Evolutionary conservation across 129 eudicot species (phyloP).

Genomic region (Heracleum sosnowskyi): DNA sequence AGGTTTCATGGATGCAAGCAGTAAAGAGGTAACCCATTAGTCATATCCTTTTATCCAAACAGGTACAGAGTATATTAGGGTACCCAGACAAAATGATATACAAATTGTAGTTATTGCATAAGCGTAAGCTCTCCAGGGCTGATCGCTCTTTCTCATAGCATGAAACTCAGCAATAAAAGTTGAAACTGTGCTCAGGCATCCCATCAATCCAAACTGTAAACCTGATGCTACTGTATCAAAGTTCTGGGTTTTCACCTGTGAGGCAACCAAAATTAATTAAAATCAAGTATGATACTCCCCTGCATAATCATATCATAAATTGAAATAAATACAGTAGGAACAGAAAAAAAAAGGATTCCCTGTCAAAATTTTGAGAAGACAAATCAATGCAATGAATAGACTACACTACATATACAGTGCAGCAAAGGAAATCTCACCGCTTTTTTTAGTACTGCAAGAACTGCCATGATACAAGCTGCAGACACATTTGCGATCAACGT

Average conservation of each 20-base stretch:
- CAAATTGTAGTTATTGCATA: slow-evolving; percentile 52
- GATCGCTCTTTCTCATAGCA: slow-evolving; percentile 53
- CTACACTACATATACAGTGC: not conserved
- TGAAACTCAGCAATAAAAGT: slow-evolving; percentile 78
- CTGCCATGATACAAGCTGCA: slow-evolving; percentile 87
- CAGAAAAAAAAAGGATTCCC: not conserved
- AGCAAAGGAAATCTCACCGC: slow-evolving; percentile 30
- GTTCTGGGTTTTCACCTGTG: slow-evolving; percentile 35
- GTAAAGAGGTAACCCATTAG: not conserved
- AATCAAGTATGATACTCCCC: not conserved
- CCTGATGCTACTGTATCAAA: slow-evolving; percentile 55
- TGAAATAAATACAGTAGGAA: not conserved
- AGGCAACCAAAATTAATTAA: slow-evolving; percentile 1
- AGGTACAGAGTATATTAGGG: slow-evolving; percentile 77
- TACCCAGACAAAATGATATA: slow-evolving; percentile 60
- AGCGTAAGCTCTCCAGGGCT: slow-evolving; percentile 70
- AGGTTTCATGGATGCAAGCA: not conserved
- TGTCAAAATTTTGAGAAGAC: not conserved
- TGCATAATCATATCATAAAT: not conserved
- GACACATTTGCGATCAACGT: slow-evolving; percentile 74
- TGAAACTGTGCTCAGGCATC: slow-evolving; percentile 91
- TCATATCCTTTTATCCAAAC: slow-evolving; percentile 48
- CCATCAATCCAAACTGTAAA: slow-evolving; percentile 70
- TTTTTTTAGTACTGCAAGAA: slow-evolving; percentile 68
- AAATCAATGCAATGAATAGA: not conserved